Evolutionary conservation across 306 rosid genomes (phyloP).

Genomic region (Acacia crassicarpa): DNA sequence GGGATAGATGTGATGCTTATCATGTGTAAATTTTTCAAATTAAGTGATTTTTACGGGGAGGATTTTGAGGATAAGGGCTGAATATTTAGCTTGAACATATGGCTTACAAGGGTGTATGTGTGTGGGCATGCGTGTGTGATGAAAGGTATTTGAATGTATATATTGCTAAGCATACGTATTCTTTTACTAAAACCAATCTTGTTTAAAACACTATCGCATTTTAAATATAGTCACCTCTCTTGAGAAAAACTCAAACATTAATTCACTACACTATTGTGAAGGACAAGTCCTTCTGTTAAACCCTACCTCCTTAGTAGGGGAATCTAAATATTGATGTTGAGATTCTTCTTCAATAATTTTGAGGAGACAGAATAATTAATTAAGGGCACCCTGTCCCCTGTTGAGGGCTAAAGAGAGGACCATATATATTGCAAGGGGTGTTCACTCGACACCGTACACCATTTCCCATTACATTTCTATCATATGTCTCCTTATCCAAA

Average conservation of each 20-base stretch:
- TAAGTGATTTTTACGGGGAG: background rate
- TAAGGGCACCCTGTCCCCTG: background rate
- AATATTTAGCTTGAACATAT: background rate
- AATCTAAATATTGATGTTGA: background rate
- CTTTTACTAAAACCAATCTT: no score
- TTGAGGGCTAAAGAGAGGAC: background rate
- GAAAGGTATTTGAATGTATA: background rate
- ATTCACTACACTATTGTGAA: no score
- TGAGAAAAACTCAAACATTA: no score
- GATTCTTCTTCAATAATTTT: background rate
- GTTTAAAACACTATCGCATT: rapidly evolving
- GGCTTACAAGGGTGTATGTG: background rate
- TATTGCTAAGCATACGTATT: no score
- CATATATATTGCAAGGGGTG: background rate
- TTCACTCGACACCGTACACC: background rate
- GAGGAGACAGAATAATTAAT: background rate
- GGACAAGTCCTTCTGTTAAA: no score
- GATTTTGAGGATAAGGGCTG: background rate
- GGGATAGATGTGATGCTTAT: background rate
- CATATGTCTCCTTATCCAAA: background rate
- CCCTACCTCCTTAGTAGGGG: background rate
- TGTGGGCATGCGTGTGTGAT: background rate
- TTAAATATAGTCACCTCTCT: no score
- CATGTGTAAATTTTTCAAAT: background rate
- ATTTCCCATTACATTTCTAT: background rate